Conservation (phyloP, 2,329 filamentous ascomycete genomes). For the Penicillium sp. region DNA sequence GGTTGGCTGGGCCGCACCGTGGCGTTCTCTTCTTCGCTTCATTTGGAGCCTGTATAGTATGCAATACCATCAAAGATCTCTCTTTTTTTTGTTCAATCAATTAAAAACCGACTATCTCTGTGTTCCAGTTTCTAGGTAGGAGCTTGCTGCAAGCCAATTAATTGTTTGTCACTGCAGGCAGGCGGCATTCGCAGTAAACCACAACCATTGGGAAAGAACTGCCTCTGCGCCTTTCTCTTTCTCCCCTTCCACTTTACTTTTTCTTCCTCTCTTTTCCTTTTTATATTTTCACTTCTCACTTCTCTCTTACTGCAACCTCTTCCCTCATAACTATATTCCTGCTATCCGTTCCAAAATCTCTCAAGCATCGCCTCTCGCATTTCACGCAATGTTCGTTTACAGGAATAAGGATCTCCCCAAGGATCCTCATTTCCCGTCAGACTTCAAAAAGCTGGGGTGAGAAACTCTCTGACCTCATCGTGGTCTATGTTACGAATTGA, state of each 20-base stretch:
- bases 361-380: background rate
- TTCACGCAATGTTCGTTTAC: conserved; percentile 73
- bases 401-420: conserved; percentile 69
- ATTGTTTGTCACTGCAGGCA: background rate
- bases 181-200: background rate
- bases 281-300: background rate
- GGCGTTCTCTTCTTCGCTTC: conserved; percentile 33
- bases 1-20: conserved; percentile 24
- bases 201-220: background rate
- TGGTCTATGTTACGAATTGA: background rate
- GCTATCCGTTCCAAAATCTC: background rate
- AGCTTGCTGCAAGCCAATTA: no score
- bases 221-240: background rate
- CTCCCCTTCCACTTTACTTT: background rate
- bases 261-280: background rate
- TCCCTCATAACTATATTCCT: background rate
- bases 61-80: conserved; percentile 15
- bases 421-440: conserved; percentile 68
- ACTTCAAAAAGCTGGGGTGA: conserved; percentile 75
- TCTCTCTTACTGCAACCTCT: no score
- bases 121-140: background rate
- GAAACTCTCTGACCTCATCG: conserved; percentile 17
- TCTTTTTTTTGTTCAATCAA: background rate
- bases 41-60: conserved; percentile 31
- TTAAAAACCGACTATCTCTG: background rate